Percentiles rank a stretch among this genome's conserved stretches.
phyloP scores from a whole-genome alignment of 208 protist species.

The Trypanosoma brucei region DNA sequence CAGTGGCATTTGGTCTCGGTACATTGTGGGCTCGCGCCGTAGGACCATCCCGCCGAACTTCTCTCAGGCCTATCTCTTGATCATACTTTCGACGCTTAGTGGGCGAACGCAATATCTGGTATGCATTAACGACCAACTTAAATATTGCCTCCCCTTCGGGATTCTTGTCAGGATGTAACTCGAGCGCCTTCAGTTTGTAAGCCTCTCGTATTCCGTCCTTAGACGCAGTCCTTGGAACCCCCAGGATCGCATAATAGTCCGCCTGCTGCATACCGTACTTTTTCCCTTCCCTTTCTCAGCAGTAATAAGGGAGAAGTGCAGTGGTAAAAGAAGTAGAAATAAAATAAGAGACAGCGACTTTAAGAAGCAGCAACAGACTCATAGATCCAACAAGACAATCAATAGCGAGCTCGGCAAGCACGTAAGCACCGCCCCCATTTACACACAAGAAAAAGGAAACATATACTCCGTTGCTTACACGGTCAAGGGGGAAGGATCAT shows the following conservation, averaged over 20 bases:
- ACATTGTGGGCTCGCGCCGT: neutral
- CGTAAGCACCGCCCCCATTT: no score
- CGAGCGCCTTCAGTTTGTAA: conserved; percentile 76
- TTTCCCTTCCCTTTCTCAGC: conserved; percentile 2
- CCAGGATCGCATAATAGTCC: conserved; percentile 76
- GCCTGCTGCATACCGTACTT: conserved; percentile 17
- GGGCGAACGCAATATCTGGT: conserved; percentile 71
- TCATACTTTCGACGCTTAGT: conserved; percentile 73
- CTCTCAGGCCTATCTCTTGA: conserved; percentile 40
- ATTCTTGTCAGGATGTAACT: conserved; percentile 89
- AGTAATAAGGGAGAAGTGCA: conserved; percentile 1
- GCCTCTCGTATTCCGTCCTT: conserved; percentile 78
- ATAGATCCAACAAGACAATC: no score
- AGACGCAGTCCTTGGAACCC: conserved; percentile 59
- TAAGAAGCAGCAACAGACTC: no score
- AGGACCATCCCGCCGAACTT: conserved; percentile 24
- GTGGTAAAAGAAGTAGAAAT: conserved; percentile 10
- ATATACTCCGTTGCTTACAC: no score
- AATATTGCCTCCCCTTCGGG: conserved; percentile 79
- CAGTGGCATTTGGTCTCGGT: conserved; percentile 1
- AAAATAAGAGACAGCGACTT: neutral
- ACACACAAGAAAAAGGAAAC: no score
- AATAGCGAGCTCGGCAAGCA: no score
- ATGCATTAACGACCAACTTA: conserved; percentile 77
- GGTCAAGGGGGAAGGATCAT: no score